phyloP scores from a whole-genome alignment of 257 asterid species.

The Cruciata laevipes region DNA sequence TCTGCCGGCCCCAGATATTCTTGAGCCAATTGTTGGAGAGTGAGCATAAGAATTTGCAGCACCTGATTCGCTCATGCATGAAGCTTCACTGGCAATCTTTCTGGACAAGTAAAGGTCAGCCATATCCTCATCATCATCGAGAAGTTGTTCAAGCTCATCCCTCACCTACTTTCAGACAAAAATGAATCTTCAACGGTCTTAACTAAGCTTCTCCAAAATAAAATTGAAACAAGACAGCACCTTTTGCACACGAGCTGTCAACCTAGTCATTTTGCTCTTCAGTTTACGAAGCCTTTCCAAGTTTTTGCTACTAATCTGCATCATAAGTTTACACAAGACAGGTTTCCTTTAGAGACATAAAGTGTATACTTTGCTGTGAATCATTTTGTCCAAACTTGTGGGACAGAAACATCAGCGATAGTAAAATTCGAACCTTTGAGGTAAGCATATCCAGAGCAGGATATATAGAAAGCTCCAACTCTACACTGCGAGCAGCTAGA shows the following conservation, averaged over 20 bases:
- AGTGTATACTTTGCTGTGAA: background rate
- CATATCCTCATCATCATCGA: conserved; percentile 9
- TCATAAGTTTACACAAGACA: background rate
- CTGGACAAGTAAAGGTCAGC: conserved; percentile 6
- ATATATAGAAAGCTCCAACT: conserved; percentile 1
- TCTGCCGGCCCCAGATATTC: conserved; percentile 6
- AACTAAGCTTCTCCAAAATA: background rate
- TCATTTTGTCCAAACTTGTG: background rate
- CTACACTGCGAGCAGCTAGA: background rate
- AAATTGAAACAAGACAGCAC: background rate
- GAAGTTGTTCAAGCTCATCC: conserved; percentile 11
- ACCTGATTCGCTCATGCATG: background rate
- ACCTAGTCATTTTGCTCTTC: conserved; percentile 7
- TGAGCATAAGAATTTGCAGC: background rate
- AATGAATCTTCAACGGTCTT: background rate
- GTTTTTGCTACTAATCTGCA: conserved; percentile 7
- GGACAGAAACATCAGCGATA: background rate
- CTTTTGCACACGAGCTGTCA: conserved; percentile 10
- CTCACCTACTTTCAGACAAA: conserved; percentile 2
- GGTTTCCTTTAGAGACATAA: background rate
- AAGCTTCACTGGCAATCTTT: background rate
- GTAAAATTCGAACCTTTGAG: background rate
- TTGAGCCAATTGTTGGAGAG: background rate
- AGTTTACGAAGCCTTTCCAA: conserved; percentile 5
- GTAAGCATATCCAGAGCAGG: conserved; percentile 6